Evolutionary conservation across 768 basidiomycete genomes (phyloP).

Genomic region (Gelatoporia subvermispora): DNA sequence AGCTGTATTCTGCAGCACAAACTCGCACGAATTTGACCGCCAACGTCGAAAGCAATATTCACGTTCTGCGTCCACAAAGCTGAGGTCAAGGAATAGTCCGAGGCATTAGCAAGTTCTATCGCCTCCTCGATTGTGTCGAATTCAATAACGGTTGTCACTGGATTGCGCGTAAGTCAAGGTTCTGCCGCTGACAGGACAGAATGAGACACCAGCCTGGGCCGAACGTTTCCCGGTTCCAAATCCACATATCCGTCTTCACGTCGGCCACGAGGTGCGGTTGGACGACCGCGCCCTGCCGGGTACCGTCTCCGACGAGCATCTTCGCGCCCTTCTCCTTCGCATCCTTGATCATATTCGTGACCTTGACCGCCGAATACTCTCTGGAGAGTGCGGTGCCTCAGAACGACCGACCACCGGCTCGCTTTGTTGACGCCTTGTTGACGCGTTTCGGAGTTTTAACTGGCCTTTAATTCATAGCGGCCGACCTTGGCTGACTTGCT

Average conservation of each 20-base stretch:
- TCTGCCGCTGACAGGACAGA: not conserved
- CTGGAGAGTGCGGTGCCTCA: constrained; percentile 45
- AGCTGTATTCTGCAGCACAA: not conserved
- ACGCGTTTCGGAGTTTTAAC: no score
- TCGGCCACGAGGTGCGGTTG: constrained; percentile 46
- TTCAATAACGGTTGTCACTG: constrained; percentile 40
- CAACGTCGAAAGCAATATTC: constrained; percentile 39
- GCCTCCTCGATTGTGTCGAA: constrained; percentile 50
- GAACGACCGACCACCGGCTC: no score
- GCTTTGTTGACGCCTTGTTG: no score
- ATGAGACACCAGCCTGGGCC: constrained; percentile 40
- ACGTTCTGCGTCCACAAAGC: constrained; percentile 49
- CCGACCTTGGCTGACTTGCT: no score
- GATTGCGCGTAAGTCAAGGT: not conserved
- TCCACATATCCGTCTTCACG: constrained; percentile 44
- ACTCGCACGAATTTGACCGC: constrained; percentile 45
- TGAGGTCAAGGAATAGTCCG: constrained; percentile 47
- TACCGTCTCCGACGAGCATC: constrained; percentile 39
- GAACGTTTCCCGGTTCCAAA: constrained; percentile 60
- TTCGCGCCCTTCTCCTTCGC: constrained; percentile 41
- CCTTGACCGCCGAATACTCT: constrained; percentile 40
- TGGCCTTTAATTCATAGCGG: no score
- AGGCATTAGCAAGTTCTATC: constrained; percentile 48
- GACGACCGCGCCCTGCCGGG: constrained; percentile 36
- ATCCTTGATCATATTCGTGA: constrained; percentile 40